Evolutionary conservation across 139 green algal species (phyloP).

Genomic region (Micractinium sp.): DNA sequence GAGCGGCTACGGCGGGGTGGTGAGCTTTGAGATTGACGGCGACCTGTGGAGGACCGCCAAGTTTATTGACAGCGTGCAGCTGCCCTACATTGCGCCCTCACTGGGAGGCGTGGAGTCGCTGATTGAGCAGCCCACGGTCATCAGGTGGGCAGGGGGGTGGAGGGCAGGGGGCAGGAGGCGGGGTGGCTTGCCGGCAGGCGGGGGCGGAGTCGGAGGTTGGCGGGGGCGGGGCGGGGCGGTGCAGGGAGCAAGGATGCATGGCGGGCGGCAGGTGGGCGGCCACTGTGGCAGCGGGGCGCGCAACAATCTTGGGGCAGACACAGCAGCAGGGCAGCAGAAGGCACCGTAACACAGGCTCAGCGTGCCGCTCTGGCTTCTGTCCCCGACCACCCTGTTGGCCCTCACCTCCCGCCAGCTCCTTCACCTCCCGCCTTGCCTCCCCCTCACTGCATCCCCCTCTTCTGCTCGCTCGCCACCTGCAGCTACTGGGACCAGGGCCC

Average conservation of each 20-base stretch:
- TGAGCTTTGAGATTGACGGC: conserved; percentile 93
- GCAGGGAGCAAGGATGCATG: no score
- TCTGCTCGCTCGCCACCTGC: background rate
- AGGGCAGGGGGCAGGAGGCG: background rate
- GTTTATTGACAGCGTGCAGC: conserved; percentile 90
- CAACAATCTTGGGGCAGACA: no score
- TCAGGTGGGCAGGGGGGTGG: background rate
- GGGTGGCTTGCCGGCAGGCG: background rate
- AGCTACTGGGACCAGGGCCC: conserved; percentile 85
- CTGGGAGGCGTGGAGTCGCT: conserved; percentile 97
- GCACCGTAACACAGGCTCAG: no score
- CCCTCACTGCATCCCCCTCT: background rate
- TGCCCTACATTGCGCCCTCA: conserved; percentile 99
- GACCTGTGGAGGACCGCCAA: conserved; percentile 89
- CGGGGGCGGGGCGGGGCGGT: no score
- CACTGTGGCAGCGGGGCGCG: no score
- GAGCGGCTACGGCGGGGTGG: conserved; percentile 94
- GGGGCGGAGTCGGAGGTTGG: background rate
- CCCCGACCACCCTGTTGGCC: background rate
- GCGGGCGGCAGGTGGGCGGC: no score
- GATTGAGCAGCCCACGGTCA: conserved; percentile 98
- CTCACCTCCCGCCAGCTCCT: background rate
- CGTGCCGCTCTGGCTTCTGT: no score
- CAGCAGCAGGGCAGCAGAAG: no score
- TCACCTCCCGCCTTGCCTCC: background rate